phyloP scores from a whole-genome alignment of 1,284 basidiomycete species.

The Pseudozyma sp. region DNA sequence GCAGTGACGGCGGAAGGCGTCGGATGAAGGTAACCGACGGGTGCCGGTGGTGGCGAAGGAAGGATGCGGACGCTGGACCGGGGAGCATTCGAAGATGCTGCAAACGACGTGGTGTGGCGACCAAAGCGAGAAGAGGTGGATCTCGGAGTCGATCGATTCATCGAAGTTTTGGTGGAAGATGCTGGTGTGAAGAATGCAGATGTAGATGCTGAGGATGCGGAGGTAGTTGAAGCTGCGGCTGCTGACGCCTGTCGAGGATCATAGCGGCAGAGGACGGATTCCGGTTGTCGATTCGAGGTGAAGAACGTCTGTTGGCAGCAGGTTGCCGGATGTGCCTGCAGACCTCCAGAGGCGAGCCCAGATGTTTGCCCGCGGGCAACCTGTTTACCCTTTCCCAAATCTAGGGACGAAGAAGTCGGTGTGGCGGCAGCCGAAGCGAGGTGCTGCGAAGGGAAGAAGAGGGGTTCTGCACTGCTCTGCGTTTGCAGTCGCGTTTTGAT shows the following conservation, averaged over 20 bases:
- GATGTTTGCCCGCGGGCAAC: constrained; percentile 4
- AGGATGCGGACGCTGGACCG: constrained; percentile 48
- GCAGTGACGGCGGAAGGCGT: constrained; percentile 32
- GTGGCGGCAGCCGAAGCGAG: constrained; percentile 19
- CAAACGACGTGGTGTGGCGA: constrained; percentile 37
- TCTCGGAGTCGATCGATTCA: constrained; percentile 57
- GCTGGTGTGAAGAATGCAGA: constrained; percentile 59
- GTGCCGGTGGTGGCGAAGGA: constrained; percentile 42
- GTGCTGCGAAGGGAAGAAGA: constrained; percentile 53
- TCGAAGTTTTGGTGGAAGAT: constrained; percentile 28
- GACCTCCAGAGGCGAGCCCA: constrained; percentile 11
- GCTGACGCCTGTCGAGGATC: constrained; percentile 59
- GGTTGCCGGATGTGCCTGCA: constrained; percentile 51
- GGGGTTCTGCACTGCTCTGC: constrained; percentile 70
- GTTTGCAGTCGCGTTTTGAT: constrained; percentile 92
- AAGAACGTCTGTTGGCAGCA: constrained; percentile 69
- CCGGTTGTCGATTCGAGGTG: constrained; percentile 58
- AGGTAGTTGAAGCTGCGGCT: constrained; percentile 10
- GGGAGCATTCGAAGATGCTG: constrained; percentile 21
- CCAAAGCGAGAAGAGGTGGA: constrained; percentile 21
- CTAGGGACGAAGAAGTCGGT: background rate
- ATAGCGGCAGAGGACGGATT: constrained; percentile 64
- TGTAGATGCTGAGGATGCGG: constrained; percentile 16
- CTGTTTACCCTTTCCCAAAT: constrained; percentile 24
- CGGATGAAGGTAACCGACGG: constrained; percentile 37